Base-by-base conservation (phyloP, 805 yeast genomes). In the Scheffersomyces ergatensis region DNA sequence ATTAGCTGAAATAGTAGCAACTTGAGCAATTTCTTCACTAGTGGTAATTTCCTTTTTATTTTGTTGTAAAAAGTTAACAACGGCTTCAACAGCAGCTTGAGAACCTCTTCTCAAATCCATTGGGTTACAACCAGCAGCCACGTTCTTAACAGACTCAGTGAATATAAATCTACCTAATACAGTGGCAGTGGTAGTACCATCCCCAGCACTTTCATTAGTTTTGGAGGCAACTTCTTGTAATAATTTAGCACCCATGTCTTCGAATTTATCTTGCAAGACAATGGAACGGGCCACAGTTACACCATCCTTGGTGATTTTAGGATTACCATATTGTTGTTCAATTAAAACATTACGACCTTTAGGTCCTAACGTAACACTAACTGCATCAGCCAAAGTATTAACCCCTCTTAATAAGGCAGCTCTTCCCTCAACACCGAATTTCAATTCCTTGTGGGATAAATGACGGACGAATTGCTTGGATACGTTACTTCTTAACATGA, bases 301-400 rank as follows among this genome's bases (percentile, higher is more conserved):
- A 79, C 99, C 99, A 65, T 92, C 99, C 74, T 92, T 92, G 69
- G 99, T 92, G 77, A 92, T 92, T 76, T 92, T 92, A 55, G 99
- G 99, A 39, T 96, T 80, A 51, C 97, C 97, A 53, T 88, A 93
- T 48, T 88, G 85, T 73, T 93, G 99, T 73, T 92, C 98, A 62
- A 93, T 90, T 54, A 92, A 77, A 29, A 89, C 99, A 58, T 89
- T 92, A 70, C 99, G 84, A 60, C 99, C 99, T 67, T 90, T 90
- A 57, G 99, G 99, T 39, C 99, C 99, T 47, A 92, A 75, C 29
- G 99, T 93, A 39, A 95, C 95, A 27, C 96, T 83, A 37, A 92
- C 99, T 17, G 99, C 98, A 60, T 88, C 90, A 37, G 97, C 97
- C 54, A 92, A 79, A 38, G 89, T 83, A 60, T 89, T 93, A 42